phyloP scores from a whole-genome alignment of 768 basidiomycete genomes.

The Pulveroboletus ravenelii region DNA sequence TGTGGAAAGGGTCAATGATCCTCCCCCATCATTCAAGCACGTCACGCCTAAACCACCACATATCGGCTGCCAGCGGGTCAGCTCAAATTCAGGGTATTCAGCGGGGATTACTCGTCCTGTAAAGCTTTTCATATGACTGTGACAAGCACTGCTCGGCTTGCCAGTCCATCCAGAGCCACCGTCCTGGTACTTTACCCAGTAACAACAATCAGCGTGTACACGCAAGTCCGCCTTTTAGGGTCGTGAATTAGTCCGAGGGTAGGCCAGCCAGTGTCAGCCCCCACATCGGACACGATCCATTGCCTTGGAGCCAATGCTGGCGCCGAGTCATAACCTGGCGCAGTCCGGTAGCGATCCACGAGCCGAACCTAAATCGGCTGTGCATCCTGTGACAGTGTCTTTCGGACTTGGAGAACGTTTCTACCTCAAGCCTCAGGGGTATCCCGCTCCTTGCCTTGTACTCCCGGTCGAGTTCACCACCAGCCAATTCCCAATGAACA shows the following conservation, averaged over 20 bases:
- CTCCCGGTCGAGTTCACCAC: conserved; percentile 6
- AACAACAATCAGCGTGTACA: not conserved
- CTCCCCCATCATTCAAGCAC: conserved; percentile 8
- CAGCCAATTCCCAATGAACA: conserved; percentile 23
- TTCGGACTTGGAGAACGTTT: conserved; percentile 23
- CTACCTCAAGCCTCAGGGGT: conserved; percentile 19
- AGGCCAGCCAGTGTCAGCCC: not conserved
- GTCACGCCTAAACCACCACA: conserved; percentile 13
- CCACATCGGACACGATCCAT: not conserved
- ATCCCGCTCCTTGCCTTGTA: conserved; percentile 6
- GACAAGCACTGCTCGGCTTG: conserved; percentile 8
- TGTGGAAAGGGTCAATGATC: conserved; percentile 11
- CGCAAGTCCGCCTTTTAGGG: not conserved
- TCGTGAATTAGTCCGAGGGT: not conserved
- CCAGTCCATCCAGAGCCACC: conserved; percentile 1
- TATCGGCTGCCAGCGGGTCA: conserved; percentile 14
- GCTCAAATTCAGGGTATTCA: conserved; percentile 25
- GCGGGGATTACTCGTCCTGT: conserved; percentile 31
- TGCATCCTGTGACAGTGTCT: conserved; percentile 15
- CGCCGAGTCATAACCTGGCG: conserved; percentile 4
- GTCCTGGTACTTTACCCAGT: not conserved
- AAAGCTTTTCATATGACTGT: conserved; percentile 18
- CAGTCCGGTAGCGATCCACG: conserved; percentile 6
- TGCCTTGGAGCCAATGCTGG: not conserved
- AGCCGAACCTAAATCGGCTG: not conserved